A percentile compares a stretch with the other conserved stretches of the same genome.
Evolutionary conservation across 495 filamentous ascomycete genomes (phyloP).

Genomic region (Immersiella caudata): DNA sequence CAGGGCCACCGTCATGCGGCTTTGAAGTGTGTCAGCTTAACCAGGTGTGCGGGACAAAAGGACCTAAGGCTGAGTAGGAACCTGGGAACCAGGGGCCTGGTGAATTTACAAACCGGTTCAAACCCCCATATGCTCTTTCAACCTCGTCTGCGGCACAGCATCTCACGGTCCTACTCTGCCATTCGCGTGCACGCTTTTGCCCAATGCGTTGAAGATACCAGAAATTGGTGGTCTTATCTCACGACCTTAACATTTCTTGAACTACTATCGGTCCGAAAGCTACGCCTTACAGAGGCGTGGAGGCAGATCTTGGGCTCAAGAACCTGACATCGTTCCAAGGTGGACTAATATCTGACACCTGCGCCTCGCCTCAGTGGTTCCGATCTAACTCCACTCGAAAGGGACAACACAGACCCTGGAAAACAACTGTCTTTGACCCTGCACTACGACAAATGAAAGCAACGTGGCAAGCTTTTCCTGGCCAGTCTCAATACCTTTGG

Average conservation of each 20-base stretch:
- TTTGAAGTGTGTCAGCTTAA: neutral
- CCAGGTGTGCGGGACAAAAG: neutral
- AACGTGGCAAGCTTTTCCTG: no score
- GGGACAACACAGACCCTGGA: no score
- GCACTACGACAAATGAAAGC: no score
- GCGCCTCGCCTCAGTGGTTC: no score
- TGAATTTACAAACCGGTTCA: neutral
- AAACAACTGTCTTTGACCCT: no score
- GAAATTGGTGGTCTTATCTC: neutral
- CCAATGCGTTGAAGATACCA: neutral
- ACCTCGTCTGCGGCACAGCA: slow-evolving; percentile 6
- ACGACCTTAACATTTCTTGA: neutral
- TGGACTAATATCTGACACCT: neutral
- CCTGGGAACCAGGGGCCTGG: neutral
- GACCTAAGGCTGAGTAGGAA: neutral
- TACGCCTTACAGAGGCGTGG: neutral
- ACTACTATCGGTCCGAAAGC: neutral
- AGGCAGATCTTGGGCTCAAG: neutral
- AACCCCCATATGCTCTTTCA: neutral
- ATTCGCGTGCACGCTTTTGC: neutral
- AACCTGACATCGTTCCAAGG: neutral
- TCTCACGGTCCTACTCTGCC: slow-evolving; percentile 1
- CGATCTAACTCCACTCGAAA: no score
- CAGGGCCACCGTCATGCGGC: neutral
- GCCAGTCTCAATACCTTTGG: no score